Evolutionary conservation across 495 filamentous ascomycete species (phyloP), one percentile per base, ranked within the genome.

Genomic region (Penicillium turbatum): DNA sequence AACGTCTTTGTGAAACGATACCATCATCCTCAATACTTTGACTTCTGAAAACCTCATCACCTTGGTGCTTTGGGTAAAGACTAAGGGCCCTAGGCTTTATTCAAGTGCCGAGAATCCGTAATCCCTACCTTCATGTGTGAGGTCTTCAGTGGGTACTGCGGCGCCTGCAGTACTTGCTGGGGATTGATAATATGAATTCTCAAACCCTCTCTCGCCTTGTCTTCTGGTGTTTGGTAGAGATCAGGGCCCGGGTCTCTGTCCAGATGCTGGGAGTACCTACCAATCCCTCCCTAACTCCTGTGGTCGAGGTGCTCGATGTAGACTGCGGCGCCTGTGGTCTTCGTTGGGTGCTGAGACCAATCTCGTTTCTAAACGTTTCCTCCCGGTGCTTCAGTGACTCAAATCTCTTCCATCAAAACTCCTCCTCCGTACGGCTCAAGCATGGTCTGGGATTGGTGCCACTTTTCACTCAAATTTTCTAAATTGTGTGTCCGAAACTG

Each of bases 11-110:
- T 30, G 21, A 29, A 30, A 44, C 12, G 11, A n/a, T n/a, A 19
- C 11, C 5, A 24, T 24, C 35, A 12, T 48, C 7, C 6, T 31
- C 10, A 6, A 1, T 39, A 15, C 15, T 37, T 49, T 5, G 17
- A 38, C 16, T 49, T 49, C 7, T 38, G 35, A 49, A 30, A n/a
- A 12, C 19, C 47, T 29, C 34, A 3, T 49, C 47, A 30, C 47
- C 34, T 49, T 15, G 13, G n/a, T 30, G 17, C 35, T 49, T n/a
- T 49, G 24, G 34, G 47, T 49, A 49, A n/a, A 16, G 15, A 16
- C 15, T 6, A 49, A 7, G 47, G 27, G 46, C 46, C 47, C 47
- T 29, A 38, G 35, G 16, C 47, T 49, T 15, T 39, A 49, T 30
- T 30, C 15, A 15, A 38, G 32, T 17, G 5, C 35, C 30, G 26